Conservation (phyloP, 805 yeast species). For the Candida incommunis region DNA sequence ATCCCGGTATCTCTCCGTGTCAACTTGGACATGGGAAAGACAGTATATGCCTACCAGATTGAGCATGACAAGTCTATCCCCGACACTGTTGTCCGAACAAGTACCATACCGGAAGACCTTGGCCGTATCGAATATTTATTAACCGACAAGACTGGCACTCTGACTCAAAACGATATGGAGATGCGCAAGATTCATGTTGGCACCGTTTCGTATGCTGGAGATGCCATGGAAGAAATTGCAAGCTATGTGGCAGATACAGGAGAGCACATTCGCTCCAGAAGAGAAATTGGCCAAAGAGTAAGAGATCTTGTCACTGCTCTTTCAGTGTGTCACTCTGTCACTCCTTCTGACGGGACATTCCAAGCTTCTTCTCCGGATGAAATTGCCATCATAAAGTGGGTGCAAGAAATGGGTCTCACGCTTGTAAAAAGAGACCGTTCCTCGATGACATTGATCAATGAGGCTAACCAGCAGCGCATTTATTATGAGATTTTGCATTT, state of each 20-base stretch:
- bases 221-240: constrained; percentile 77
- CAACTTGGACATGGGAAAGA: constrained; percentile 85
- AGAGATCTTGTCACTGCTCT: constrained; percentile 69
- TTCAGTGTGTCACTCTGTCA: constrained; percentile 94
- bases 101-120: constrained; percentile 94
- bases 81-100: constrained; percentile 85
- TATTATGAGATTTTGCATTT: constrained; percentile 60
- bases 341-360: constrained; percentile 73
- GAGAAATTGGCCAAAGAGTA: constrained; percentile 63
- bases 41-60: constrained; percentile 90
- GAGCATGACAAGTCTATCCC: constrained; percentile 74
- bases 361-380: constrained; percentile 99
- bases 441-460: constrained; percentile 54
- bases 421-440: constrained; percentile 71
- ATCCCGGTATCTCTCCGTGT: constrained; percentile 94
- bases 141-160: constrained; percentile 92
- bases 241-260: constrained; percentile 35
- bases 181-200: constrained; percentile 87
- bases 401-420: constrained; percentile 73
- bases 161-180: constrained; percentile 97
- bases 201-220: constrained; percentile 81
- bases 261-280: constrained; percentile 28
- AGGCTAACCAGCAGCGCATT: constrained; percentile 31
- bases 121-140: constrained; percentile 89
- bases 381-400: constrained; percentile 87